Percentiles rank a stretch among this genome's conserved stretches.
Conservation (phyloP, 768 basidiomycete species). For the Auriscalpium vulgare region DNA sequence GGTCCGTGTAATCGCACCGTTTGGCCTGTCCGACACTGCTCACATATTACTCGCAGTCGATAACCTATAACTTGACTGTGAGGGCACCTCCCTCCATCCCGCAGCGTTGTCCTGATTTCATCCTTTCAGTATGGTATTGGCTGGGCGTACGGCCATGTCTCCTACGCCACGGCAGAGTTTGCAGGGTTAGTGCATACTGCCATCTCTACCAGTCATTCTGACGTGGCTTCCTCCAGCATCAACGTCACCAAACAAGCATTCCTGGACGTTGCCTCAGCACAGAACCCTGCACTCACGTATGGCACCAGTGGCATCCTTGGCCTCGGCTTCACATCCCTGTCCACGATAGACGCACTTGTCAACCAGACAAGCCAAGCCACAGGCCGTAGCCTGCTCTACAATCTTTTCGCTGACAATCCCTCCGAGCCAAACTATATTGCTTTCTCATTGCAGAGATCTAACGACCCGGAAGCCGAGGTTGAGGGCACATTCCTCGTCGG, state of each 20-base stretch:
- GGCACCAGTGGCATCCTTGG: constrained; percentile 69
- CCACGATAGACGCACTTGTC: constrained; percentile 55
- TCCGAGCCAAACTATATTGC: constrained; percentile 74
- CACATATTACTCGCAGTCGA: constrained; percentile 14
- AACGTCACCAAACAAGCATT: constrained; percentile 62
- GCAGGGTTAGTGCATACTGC: constrained; percentile 44
- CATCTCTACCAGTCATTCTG: not conserved
- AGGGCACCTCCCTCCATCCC: not conserved
- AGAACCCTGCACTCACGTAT: constrained; percentile 67
- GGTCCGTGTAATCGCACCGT: constrained; percentile 27
- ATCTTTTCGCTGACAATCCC: constrained; percentile 63
- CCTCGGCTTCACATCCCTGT: constrained; percentile 72
- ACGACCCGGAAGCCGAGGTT: constrained; percentile 43
- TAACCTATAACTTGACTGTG: constrained; percentile 17
- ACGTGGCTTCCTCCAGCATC: constrained; percentile 33
- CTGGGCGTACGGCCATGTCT: constrained; percentile 61
- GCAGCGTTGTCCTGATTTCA: not conserved
- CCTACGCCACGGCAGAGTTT: constrained; percentile 57
- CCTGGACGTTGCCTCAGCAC: constrained; percentile 52
- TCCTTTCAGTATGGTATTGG: constrained; percentile 65
- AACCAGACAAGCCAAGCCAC: constrained; percentile 48
- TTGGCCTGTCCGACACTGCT: constrained; percentile 6
- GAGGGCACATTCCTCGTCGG: constrained; percentile 70
- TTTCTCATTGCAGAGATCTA: constrained; percentile 59
- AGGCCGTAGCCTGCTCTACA: constrained; percentile 69